phyloP scores from a whole-genome alignment of 805 yeast genomes.

The Metschnikowia orientalis region DNA sequence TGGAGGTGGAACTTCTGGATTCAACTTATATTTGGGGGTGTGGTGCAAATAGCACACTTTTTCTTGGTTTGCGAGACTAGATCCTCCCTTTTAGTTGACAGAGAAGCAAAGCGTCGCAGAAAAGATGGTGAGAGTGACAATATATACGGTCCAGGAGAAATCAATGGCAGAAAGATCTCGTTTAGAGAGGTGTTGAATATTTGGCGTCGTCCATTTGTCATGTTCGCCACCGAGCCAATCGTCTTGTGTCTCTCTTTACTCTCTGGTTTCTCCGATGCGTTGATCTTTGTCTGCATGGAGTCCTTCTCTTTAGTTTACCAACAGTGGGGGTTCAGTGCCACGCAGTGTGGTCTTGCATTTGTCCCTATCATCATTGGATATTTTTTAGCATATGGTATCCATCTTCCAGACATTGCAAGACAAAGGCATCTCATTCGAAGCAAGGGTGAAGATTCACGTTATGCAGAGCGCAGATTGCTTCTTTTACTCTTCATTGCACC shows the following conservation, averaged over 20 bases:
- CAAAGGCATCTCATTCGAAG: conserved; percentile 22
- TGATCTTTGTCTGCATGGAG: conserved; percentile 38
- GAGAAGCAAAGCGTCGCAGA: conserved; percentile 35
- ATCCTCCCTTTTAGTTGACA: conserved; percentile 29
- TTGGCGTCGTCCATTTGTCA: conserved; percentile 38
- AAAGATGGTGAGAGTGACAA: conserved; percentile 28
- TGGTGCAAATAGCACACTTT: conserved; percentile 30
- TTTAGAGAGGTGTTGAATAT: conserved; percentile 23
- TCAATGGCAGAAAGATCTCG: conserved; percentile 18
- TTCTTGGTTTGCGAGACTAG: conserved; percentile 35
- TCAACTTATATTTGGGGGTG: conserved; percentile 34
- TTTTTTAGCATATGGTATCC: conserved; percentile 31
- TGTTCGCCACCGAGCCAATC: conserved; percentile 37
- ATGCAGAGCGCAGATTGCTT: conserved; percentile 27
- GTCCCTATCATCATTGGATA: conserved; percentile 33
- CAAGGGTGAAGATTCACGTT: conserved; percentile 25
- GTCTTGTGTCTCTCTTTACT: conserved; percentile 35
- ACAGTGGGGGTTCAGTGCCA: conserved; percentile 33
- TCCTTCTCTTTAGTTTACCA: conserved; percentile 29
- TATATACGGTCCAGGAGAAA: conserved; percentile 35
- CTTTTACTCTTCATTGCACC: conserved; percentile 36
- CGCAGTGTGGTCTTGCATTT: conserved; percentile 30
- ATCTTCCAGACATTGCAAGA: conserved; percentile 30
- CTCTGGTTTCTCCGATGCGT: conserved; percentile 40
- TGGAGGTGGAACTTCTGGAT: conserved; percentile 30